Base-by-base conservation (phyloP, 495 filamentous ascomycete species). In the Gamarada debralockiae region DNA sequence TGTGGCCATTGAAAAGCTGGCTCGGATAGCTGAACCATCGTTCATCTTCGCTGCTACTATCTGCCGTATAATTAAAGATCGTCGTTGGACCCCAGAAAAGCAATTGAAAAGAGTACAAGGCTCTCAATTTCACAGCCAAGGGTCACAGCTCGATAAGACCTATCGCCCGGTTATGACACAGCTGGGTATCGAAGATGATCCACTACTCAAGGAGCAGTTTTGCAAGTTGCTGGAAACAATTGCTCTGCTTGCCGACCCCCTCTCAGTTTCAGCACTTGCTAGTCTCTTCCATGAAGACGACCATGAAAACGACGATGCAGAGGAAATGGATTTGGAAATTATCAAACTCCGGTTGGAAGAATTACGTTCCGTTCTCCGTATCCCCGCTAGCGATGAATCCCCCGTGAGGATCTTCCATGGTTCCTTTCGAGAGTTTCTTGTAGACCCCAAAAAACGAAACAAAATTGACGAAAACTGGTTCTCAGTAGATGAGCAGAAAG, bases 21-120 rank as follows among this genome's bases (percentile, higher is more conserved):
- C 68, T 1, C 15, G 64, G 7, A 66, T 56, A 41, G 64, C 74
- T 12, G 55, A 50, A 39, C 63, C 66, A 23, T 56, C 74, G 9
- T 76, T 76, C 57, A 73, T 76, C 23, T 73, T 57, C 51, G 69
- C 70, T 14, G 57, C 67, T 0, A 75, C 71, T 21, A 60, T 61
- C 8, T 75, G 68, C 45, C 65, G 68, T 13, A 76, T 70, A 42
- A 60, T 72, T 21, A 18, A 48, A 9, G 65, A 67, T 21, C 21
- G 37, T 18, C 52, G 24, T 38, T 50, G 50, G 25, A 38, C 63
- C 37, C 68, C 60, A 20, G 20, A 23, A 21, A 43, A 22, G 10
- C 38, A 41, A 18, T 15, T 41, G 8, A 20, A 6, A 6, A 41
- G 17, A 18, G 38, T 41, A 6, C 38, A 8, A 41, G 17, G 17